phyloP scores from a whole-genome alignment of 2,329 filamentous ascomycete genomes.

The Botryotinia convoluta region DNA sequence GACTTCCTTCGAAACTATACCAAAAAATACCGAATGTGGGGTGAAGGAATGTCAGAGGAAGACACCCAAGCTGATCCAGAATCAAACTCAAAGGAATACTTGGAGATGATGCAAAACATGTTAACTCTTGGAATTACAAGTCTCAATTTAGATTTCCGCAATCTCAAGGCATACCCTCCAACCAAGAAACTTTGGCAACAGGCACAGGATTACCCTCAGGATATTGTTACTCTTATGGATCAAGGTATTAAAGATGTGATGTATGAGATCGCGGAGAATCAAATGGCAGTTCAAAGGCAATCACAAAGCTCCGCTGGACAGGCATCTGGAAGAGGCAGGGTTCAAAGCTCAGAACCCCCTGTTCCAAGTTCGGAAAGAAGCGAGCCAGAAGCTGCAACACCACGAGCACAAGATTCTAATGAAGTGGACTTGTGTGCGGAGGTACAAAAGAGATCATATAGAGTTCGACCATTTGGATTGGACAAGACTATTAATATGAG shows the following conservation, averaged over 20 bases:
- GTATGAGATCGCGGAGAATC: conserved; percentile 80
- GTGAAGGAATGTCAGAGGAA: conserved; percentile 76
- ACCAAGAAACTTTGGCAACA: conserved; percentile 96
- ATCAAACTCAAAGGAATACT: conserved; percentile 77
- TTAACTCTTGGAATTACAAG: conserved; percentile 78
- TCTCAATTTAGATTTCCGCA: conserved; percentile 83
- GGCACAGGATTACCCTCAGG: conserved; percentile 87
- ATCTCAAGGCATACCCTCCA: conserved; percentile 88
- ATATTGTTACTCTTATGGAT: conserved; percentile 97
- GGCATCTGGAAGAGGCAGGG: conserved; percentile 46
- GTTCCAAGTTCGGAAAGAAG: conserved; percentile 76
- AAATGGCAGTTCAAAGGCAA: conserved; percentile 66
- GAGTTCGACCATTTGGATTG: conserved; percentile 84
- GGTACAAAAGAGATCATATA: conserved; percentile 79
- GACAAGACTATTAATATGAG: conserved; percentile 86
- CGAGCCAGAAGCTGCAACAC: conserved; percentile 47
- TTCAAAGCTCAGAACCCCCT: conserved; percentile 69
- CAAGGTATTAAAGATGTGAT: conserved; percentile 90
- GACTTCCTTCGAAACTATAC: conserved; percentile 92
- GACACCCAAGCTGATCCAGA: conserved; percentile 68
- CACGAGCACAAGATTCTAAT: conserved; percentile 45
- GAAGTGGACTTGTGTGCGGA: conserved; percentile 67
- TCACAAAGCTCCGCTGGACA: conserved; percentile 55
- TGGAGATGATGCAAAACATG: conserved; percentile 86
- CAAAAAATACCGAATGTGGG: conserved; percentile 89